Base-by-base conservation (phyloP, 495 filamentous ascomycete genomes). In the Cairneyella variabilis region DNA sequence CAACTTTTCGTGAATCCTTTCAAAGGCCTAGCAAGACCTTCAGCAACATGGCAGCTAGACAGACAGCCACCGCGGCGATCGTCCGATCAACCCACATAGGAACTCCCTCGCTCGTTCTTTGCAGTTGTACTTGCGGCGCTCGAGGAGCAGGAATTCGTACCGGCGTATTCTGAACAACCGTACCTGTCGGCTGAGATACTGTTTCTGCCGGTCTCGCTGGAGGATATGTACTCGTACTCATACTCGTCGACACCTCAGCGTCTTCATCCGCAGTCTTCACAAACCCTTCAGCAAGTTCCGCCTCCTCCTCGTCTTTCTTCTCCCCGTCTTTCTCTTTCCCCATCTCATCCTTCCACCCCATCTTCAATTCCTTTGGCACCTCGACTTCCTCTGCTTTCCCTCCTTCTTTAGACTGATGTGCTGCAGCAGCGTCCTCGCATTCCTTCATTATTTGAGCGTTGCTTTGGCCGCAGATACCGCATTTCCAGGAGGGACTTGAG, bases 391-490 rank as follows among this genome's bases (percentile, higher is more conserved):
- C 43, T 34, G 39, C 22, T 27, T 72, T 69, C 47, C 69, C 69
- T 11, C 71, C 69, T 39, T 77, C 78, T 54, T 69, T 66, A n/a
- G n/a, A n/a, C n/a, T n/a, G n/a, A n/a, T n/a, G n/a, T n/a, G n/a
- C n/a, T 67, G 64, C 60, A 58, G 76, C 83, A 37, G 64, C 66
- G 54, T 73, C 80, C 68, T 83, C 82, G 61, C 82, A 77, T 71
- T 84, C 86, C 47, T 58, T 64, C 57, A 97, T 76, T 20, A 90
- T 82, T 60, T 88, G 87, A 48, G 69, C 76, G 66, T 96, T 96
- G 10, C 66, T 79, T 67, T 69, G 76, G 18, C 72, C 77, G 63
- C 90, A 95, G 12, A 69, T 76, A 0, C 70, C 65, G 71, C 89
- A 95, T 53, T 68, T 73, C 82, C 78, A 96, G 10, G 28, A 66